phyloP scores from a whole-genome alignment of 768 basidiomycete species.

The Suillus decipiens region DNA sequence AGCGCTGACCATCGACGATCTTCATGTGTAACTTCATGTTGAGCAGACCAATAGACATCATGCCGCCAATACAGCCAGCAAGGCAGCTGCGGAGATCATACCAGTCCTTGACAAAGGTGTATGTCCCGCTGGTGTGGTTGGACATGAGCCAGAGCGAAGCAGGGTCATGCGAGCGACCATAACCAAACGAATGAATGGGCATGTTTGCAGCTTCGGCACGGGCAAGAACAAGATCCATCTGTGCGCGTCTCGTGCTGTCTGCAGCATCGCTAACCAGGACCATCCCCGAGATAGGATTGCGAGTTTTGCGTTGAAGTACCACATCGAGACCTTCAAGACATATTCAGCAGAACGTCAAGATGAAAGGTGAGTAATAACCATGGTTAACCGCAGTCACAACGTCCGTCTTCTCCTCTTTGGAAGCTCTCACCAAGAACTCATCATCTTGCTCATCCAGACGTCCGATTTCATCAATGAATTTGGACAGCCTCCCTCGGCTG shows the following conservation, averaged over 20 bases:
- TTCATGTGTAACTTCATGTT: constrained; percentile 96
- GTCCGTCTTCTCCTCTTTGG: constrained; percentile 92
- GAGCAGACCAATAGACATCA: constrained; percentile 92
- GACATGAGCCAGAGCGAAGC: constrained; percentile 99
- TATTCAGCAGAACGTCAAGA: constrained; percentile 1
- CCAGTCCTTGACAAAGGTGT: constrained; percentile 98
- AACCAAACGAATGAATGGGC: constrained; percentile 96
- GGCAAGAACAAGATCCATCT: constrained; percentile 98
- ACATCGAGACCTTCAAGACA: constrained; percentile 75
- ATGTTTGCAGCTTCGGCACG: constrained; percentile 96
- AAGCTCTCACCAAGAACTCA: constrained; percentile 66
- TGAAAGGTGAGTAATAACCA: constrained; percentile 44
- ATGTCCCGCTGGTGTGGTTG: constrained; percentile 95
- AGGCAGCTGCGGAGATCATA: constrained; percentile 92
- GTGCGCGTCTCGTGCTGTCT: constrained; percentile 89
- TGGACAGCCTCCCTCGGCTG: constrained; percentile 68
- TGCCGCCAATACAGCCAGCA: constrained; percentile 92
- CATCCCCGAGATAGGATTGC: constrained; percentile 90
- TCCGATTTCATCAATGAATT: constrained; percentile 76
- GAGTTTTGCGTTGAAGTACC: constrained; percentile 89
- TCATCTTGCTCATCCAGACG: constrained; percentile 50
- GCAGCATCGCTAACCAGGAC: constrained; percentile 90
- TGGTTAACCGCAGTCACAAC: constrained; percentile 99
- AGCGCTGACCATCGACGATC: constrained; percentile 86
- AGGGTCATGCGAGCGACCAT: constrained; percentile 95